Percentiles rank a stretch among this genome's conserved stretches.
These are phyloP conservation scores for Elaphomyces granulatus DNA, from an alignment of 495 filamentous ascomycete genomes.

Conservation along the genomic window DNA sequence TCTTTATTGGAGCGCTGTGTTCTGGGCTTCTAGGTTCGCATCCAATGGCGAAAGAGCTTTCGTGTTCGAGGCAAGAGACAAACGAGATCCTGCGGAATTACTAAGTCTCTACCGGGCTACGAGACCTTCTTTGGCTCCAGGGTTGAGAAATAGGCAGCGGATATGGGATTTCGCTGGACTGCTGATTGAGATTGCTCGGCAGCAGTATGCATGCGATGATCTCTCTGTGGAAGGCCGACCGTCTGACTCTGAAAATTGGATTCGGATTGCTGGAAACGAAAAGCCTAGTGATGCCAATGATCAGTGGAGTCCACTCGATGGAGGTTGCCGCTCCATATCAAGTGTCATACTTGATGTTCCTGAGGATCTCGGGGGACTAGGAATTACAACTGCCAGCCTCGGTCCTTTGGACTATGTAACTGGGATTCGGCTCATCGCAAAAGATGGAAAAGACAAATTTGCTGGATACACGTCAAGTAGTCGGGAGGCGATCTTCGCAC, in stretches of 20 bases:
- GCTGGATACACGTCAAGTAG: too few species aligned
- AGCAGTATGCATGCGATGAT: not conserved
- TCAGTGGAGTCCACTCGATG: not conserved
- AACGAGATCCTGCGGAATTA: not conserved
- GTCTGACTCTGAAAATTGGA: not conserved
- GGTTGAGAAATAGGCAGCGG: conserved; percentile 2
- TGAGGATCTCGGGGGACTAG: too few species aligned
- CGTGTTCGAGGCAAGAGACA: not conserved
- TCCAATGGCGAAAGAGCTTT: not conserved
- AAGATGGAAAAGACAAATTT: too few species aligned
- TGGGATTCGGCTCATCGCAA: too few species aligned
- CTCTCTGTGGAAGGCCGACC: not conserved
- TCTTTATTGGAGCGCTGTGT: not conserved
- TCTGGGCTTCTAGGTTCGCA: conserved; percentile 1
- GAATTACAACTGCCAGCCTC: too few species aligned
- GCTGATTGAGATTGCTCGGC: not conserved
- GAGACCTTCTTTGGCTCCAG: not conserved
- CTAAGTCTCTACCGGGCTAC: conserved; percentile 2
- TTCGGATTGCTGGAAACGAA: not conserved
- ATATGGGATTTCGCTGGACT: not conserved
- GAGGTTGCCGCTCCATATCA: conserved; percentile 3
- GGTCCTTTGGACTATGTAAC: too few species aligned
- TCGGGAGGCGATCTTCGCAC: too few species aligned
- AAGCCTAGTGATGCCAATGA: not conserved
- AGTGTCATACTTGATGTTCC: too few species aligned